Evolutionary conservation across 2,329 filamentous ascomycete genomes (phyloP).

Genomic region (Bertia moriformis): DNA sequence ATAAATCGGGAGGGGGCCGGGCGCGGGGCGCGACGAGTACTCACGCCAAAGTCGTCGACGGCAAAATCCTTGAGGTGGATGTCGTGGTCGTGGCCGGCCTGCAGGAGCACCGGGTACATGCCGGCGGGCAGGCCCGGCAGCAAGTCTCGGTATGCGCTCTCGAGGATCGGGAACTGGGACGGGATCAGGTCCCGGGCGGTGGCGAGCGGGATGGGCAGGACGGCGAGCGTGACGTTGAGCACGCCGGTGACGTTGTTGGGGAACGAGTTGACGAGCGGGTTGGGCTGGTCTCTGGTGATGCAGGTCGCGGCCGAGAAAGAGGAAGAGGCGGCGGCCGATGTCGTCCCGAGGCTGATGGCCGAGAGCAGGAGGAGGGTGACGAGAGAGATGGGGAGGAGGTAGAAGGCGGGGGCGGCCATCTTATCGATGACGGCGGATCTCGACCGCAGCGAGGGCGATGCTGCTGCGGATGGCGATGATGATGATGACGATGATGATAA

Average conservation of each 20-base stretch:
- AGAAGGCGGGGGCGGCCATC: neutral
- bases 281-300: constrained; percentile 19
- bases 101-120: constrained; percentile 36
- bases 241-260: constrained; percentile 32
- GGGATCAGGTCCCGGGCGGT: constrained; percentile 31
- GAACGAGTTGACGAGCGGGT: constrained; percentile 29
- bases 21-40: constrained; percentile 10
- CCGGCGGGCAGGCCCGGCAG: constrained; percentile 31
- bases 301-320: neutral
- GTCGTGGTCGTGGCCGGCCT: constrained; percentile 34
- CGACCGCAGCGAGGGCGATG: no score
- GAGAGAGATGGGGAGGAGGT: neutral
- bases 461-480: no score
- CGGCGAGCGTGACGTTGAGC: constrained; percentile 34
- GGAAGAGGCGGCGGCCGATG: no score
- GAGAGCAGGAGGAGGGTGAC: neutral
- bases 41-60: constrained; percentile 31
- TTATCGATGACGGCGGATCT: no score
- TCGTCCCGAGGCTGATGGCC: neutral
- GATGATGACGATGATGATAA: no score
- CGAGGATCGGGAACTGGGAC: constrained; percentile 29
- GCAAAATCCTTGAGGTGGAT: constrained; percentile 25
- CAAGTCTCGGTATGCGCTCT: constrained; percentile 27
- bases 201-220: constrained; percentile 32
- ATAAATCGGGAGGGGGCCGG: constrained; percentile 5